phyloP scores from a whole-genome alignment of 768 basidiomycete species.

The Phanerochaete sordida region DNA sequence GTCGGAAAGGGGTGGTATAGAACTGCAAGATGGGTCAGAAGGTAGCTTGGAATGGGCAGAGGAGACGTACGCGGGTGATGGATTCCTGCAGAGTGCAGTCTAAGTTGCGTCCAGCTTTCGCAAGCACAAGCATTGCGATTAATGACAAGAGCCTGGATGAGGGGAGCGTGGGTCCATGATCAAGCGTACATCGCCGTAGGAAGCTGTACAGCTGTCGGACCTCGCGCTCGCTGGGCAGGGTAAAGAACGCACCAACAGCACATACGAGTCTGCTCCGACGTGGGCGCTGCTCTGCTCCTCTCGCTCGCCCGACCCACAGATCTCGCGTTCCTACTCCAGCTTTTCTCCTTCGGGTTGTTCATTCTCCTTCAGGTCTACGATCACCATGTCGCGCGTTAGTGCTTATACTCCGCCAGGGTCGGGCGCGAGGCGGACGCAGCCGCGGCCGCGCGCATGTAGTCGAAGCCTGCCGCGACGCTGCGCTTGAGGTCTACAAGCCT shows the following conservation, averaged over 20 bases:
- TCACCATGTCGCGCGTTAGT: conserved; percentile 29
- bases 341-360: conserved; percentile 28
- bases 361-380: conserved; percentile 32
- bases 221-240: no score
- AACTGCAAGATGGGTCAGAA: neutral
- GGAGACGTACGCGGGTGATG: conserved; percentile 19
- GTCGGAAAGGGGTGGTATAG: conserved; percentile 28
- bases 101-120: conserved; percentile 40
- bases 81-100: conserved; percentile 33
- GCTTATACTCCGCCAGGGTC: conserved; percentile 27
- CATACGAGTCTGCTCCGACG: conserved; percentile 10
- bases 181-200: no score
- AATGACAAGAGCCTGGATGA: conserved; percentile 34
- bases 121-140: conserved; percentile 33
- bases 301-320: neutral
- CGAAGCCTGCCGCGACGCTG: conserved; percentile 33
- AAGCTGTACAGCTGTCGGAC: no score
- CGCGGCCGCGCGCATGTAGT: conserved; percentile 33
- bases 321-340: neutral
- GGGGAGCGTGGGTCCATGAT: no score
- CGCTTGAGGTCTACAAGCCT: no score
- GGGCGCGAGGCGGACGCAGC: conserved; percentile 30
- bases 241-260: no score
- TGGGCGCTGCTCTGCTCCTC: neutral
- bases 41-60: neutral